A percentile compares a stretch with the other conserved stretches of the same genome.
Evolutionary conservation across 805 yeast genomes (phyloP).

Genomic region (Metschnikowia arizonensis): DNA sequence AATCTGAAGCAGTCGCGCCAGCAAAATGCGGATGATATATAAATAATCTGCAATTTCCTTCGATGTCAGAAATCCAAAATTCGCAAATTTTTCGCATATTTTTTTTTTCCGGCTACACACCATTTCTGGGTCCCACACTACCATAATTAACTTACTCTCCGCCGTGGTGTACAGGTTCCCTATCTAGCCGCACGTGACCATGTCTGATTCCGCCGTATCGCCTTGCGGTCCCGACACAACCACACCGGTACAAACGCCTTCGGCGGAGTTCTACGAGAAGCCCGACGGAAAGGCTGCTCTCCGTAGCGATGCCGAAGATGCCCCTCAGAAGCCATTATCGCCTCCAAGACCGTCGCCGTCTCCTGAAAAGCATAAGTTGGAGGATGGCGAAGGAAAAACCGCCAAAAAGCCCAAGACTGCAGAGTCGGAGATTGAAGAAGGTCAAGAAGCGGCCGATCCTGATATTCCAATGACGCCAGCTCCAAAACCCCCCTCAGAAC

Average conservation of each 20-base stretch:
- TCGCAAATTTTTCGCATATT: constrained; percentile 16
- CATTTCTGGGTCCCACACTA: constrained; percentile 14
- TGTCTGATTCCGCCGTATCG: constrained; percentile 25
- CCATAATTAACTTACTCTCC: constrained; percentile 1
- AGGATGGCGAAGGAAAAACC: constrained; percentile 22
- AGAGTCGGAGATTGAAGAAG: no score
- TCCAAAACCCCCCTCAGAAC: constrained; percentile 70
- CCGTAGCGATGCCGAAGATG: constrained; percentile 12
- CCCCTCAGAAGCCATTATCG: constrained; percentile 37
- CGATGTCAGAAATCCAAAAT: constrained; percentile 14
- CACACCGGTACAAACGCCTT: constrained; percentile 40
- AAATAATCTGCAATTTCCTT: constrained; percentile 22
- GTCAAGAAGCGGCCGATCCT: no score
- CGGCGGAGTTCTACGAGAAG: constrained; percentile 30
- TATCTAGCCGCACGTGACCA: constrained; percentile 17
- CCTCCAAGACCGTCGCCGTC: constrained; percentile 46
- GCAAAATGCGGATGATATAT: constrained; percentile 19
- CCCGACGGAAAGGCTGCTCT: constrained; percentile 12
- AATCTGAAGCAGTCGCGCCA: constrained; percentile 17
- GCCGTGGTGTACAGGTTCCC: constrained; percentile 12
- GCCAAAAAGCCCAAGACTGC: constrained; percentile 22
- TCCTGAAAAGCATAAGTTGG: constrained; percentile 33
- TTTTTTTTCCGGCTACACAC: constrained; percentile 10
- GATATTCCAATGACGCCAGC: constrained; percentile 46
- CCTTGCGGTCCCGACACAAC: constrained; percentile 27